Conservation (phyloP, 768 basidiomycete species). For the Mycena indigotica region DNA sequence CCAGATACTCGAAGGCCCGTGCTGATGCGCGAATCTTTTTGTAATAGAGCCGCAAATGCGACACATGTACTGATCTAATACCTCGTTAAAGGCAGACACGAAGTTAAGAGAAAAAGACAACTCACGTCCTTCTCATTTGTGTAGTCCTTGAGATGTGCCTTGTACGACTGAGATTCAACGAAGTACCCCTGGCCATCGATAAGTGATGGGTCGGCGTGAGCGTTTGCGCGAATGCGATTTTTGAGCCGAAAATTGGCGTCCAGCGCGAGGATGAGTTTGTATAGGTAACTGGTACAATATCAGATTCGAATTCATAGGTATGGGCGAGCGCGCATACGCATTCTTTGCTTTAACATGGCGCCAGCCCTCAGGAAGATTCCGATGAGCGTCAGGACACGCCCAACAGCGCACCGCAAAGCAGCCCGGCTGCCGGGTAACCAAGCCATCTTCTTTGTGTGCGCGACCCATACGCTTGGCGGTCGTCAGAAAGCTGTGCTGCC, state of each 20-base stretch:
- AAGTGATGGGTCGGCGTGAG: not conserved
- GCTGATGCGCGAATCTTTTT: not conserved
- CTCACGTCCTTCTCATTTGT: not conserved
- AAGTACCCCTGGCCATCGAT: not conserved
- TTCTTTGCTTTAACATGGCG: not conserved
- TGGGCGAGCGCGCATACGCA: not conserved
- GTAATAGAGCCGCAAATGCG: not conserved
- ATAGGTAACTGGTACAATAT: not conserved
- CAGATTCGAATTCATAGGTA: not conserved
- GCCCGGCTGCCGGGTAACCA: not conserved
- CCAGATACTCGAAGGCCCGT: not conserved
- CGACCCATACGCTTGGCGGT: conserved; percentile 1
- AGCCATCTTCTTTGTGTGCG: not conserved
- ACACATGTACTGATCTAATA: not conserved
- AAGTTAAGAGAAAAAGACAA: not conserved
- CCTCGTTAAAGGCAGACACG: not conserved
- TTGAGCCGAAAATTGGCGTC: conserved; percentile 5
- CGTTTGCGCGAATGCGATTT: not conserved
- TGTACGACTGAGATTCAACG: not conserved
- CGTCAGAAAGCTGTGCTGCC: conserved; percentile 4
- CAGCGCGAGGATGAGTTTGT: conserved; percentile 10
- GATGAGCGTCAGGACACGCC: conserved; percentile 9
- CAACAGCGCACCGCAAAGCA: conserved; percentile 4
- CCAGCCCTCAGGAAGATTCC: conserved; percentile 9
- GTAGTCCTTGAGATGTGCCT: not conserved